These are phyloP conservation scores for Miamiensis avidus DNA, from an alignment of 169 alveolate species.

Conservation along the genomic window DNA sequence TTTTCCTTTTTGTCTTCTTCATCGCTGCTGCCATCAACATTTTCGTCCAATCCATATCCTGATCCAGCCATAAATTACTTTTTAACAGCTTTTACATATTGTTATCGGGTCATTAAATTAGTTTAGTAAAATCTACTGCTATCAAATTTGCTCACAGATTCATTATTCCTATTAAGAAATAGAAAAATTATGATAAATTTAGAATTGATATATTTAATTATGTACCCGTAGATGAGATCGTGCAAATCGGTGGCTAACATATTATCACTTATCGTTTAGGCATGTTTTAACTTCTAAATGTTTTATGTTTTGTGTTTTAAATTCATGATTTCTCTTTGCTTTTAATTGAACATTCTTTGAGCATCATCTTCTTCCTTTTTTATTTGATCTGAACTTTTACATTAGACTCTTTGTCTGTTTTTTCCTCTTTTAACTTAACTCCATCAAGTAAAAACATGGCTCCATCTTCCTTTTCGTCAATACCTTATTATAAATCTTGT, in stretches of 20 bases:
- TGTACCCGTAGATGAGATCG: constrained; percentile 32
- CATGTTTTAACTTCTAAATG: not conserved
- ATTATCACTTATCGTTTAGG: constrained; percentile 7
- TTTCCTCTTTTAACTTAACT: constrained; percentile 49
- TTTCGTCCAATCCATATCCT: constrained; percentile 41
- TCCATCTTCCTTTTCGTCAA: constrained; percentile 52
- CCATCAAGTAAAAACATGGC: constrained; percentile 66
- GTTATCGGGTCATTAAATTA: constrained; percentile 25
- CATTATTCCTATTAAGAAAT: not conserved
- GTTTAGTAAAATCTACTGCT: constrained; percentile 19
- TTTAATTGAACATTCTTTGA: constrained; percentile 34
- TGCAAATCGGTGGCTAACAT: constrained; percentile 35
- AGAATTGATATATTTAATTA: not conserved
- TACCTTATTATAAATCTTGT: constrained; percentile 60
- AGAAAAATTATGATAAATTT: not conserved
- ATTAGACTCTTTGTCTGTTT: constrained; percentile 14
- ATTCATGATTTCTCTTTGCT: constrained; percentile 47
- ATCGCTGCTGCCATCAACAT: constrained; percentile 55
- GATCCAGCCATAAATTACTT: constrained; percentile 25
- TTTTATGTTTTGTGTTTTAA: constrained; percentile 14
- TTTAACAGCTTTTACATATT: constrained; percentile 46
- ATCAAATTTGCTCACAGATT: constrained; percentile 35
- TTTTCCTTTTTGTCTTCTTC: constrained; percentile 39
- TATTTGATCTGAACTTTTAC: constrained; percentile 34
- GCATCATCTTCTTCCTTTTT: constrained; percentile 25